phyloP scores from a whole-genome alignment of 2,329 filamentous ascomycete genomes.

The Epichloe baconii region DNA sequence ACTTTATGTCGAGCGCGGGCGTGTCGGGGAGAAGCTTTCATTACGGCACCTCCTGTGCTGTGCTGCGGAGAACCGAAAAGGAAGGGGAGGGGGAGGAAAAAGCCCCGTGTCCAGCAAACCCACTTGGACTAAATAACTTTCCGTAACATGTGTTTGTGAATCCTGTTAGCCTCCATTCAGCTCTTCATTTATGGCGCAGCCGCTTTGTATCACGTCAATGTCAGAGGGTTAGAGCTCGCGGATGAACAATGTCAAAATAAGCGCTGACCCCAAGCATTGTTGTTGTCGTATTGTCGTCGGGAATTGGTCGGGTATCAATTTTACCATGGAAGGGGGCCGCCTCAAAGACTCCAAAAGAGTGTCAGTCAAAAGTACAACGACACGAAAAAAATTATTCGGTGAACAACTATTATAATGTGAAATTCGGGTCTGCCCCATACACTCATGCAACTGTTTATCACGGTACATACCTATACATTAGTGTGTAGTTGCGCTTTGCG shows the following conservation, averaged over 20 bases:
- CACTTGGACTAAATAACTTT: constrained; percentile 3
- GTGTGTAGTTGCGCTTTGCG: too few species aligned
- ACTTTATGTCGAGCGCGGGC: constrained; percentile 4
- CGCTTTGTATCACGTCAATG: constrained; percentile 1
- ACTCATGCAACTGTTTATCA: too few species aligned
- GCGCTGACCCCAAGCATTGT: constrained; percentile 3
- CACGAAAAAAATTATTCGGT: too few species aligned
- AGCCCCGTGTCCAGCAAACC: neutral
- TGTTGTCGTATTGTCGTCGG: constrained; percentile 8
- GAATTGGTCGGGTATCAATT: constrained; percentile 11
- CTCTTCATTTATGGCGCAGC: neutral
- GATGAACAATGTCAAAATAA: constrained; percentile 2
- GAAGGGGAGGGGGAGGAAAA: neutral
- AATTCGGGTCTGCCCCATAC: too few species aligned
- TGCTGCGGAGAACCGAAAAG: neutral
- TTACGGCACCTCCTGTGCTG: constrained; percentile 1
- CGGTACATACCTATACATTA: too few species aligned
- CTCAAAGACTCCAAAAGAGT: too few species aligned
- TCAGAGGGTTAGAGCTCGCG: neutral
- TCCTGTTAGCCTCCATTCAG: neutral
- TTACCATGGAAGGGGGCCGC: neutral
- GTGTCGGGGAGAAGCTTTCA: constrained; percentile 5
- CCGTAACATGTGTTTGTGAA: neutral
- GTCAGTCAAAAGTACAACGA: too few species aligned
- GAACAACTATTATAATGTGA: too few species aligned